Evolutionary conservation across 768 basidiomycete genomes (phyloP), one percentile per base, ranked within the genome.

Genomic region (Suillus luteus): DNA sequence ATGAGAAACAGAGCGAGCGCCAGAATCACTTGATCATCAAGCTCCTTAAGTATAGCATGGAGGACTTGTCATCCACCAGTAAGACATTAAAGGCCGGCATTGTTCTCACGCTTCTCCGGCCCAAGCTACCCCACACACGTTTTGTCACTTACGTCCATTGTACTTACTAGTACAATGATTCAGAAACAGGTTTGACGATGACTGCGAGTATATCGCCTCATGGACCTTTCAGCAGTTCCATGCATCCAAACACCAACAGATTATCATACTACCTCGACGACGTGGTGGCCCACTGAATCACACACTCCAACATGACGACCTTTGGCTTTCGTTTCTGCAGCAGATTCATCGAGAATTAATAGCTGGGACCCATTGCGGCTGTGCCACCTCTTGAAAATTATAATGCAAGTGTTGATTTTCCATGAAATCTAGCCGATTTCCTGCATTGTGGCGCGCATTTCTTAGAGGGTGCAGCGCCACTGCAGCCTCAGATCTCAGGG

Each of bases 31-130:
- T 58, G 55, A 58, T 41, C 55, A 58, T 41, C 55, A 19, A 58
- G 38, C 5, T 41, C 33, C 9, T 54, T 35, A 58, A 31, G 55
- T 41, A 41, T 41, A 15, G 57, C 57, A 17, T 24, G 40, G 38
- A 40, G 24, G 57, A 31, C 22, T 22, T 41, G 57, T 58, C 57
- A 58, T 38, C 22, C 37, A 35, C 55, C 35, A 57, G 37, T 40
- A 57, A 57, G 12, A 38, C 8, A 38, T 17, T 41, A 27, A 1
- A 49, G 24, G 40, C 38, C 40, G 40, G 40, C 40, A 59, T 41
- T 60, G 22, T 62, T 62, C 61, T 62, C 57, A 62, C 61, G 57
- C 49, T 61, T 59, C 38, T 41, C n/a, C 31, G 11, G 12, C 17
- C 49, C 49, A 51, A 51, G 27, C 49, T 17, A 33, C 31, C 31